A percentile compares a stretch with the other conserved stretches of the same genome.
phyloP scores from a whole-genome alignment of 257 asterid genomes.

The Fraxinus anomala region DNA sequence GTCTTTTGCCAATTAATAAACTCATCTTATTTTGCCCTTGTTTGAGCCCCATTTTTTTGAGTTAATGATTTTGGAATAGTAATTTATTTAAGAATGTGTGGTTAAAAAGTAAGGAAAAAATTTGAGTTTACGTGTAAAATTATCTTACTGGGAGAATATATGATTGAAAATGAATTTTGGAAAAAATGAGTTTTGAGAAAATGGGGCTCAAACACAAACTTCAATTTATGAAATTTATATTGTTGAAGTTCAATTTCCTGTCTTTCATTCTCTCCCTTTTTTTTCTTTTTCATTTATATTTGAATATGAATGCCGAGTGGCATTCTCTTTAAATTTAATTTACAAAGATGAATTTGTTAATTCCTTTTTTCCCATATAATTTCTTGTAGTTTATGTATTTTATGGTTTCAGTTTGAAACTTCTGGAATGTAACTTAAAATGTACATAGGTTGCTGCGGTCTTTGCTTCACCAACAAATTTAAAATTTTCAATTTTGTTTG shows the following conservation, averaged over 20 bases:
- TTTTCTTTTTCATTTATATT: neutral
- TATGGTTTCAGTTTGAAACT: neutral
- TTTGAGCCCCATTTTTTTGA: no score
- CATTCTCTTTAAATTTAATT: neutral
- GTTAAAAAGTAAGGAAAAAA: no score
- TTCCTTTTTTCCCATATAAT: neutral
- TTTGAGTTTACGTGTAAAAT: no score
- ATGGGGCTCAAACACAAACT: no score
- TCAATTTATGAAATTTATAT: neutral
- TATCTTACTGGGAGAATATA: no score
- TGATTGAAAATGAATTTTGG: no score
- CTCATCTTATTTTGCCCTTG: neutral
- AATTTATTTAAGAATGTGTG: no score
- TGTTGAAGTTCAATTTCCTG: neutral
- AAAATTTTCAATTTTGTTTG: neutral
- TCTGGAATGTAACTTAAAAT: neutral
- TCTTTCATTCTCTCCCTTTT: neutral
- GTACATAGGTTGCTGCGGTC: neutral
- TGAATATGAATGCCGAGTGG: neutral
- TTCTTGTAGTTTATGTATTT: conserved; percentile 1
- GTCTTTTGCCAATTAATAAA: conserved; percentile 17
- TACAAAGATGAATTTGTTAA: neutral
- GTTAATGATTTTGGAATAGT: no score
- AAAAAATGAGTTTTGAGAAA: no score
- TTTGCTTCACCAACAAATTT: neutral